A percentile compares a stretch with the other conserved stretches of the same genome.
These are phyloP conservation scores for Rhexocercosporidium sp. DNA, from an alignment of 2,329 filamentous ascomycete genomes.

Conservation along the genomic window DNA sequence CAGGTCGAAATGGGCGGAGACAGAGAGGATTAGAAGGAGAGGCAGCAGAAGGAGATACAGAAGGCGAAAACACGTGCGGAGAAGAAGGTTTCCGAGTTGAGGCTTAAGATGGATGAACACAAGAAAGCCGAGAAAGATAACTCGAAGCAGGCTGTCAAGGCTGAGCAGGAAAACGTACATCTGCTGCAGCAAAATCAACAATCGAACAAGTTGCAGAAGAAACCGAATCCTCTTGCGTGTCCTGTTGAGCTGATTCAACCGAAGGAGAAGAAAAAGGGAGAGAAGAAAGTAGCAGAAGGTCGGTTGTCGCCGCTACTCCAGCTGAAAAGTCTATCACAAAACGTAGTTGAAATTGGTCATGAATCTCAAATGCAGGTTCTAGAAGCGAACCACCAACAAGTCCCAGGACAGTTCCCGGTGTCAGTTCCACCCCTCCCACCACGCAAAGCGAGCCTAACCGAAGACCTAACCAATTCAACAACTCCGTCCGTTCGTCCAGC, in stretches of 20 bases:
- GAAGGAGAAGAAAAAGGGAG: background rate
- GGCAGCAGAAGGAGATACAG: background rate
- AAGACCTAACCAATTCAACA: background rate
- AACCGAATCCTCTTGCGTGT: background rate
- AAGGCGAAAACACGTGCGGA: background rate
- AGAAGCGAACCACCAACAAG: background rate
- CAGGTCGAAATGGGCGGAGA: background rate
- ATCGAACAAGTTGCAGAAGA: constrained; percentile 4
- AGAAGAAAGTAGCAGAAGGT: background rate
- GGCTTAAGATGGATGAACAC: background rate
- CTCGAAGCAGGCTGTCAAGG: background rate
- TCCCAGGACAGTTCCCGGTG: background rate
- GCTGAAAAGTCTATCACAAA: background rate
- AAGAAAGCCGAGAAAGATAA: background rate
- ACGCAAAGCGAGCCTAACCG: background rate
- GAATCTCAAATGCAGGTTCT: background rate
- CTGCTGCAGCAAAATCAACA: background rate
- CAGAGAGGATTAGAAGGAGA: background rate
- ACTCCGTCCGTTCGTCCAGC: background rate
- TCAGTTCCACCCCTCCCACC: background rate
- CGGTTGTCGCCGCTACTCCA: background rate
- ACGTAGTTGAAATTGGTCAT: no score
- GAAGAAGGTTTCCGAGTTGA: background rate
- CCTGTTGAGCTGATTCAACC: background rate
- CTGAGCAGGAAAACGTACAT: background rate